phyloP scores from a whole-genome alignment of 176 grass and related monocot genomes.

The Oryza meyeriana region DNA sequence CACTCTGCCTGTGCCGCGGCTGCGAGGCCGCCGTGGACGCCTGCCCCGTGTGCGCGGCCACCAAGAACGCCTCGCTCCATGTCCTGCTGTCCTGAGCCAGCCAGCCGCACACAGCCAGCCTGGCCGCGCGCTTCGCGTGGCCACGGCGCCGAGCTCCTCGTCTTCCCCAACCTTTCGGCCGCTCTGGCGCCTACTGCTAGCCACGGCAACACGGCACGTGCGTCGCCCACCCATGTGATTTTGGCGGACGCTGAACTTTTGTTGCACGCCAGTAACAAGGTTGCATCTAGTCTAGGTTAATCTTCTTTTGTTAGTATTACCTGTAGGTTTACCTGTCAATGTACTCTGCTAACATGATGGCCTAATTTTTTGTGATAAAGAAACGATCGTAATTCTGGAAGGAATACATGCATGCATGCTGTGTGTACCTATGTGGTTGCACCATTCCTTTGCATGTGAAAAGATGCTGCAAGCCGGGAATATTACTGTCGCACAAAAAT shows the following conservation, averaged over 20 bases:
- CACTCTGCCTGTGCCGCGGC: slow-evolving; percentile 58
- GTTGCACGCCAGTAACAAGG: not conserved
- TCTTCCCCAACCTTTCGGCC: not conserved
- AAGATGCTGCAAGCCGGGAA: not conserved
- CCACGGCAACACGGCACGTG: not conserved
- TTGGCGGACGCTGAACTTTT: not conserved
- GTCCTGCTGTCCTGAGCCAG: slow-evolving; percentile 43
- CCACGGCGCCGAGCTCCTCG: not conserved
- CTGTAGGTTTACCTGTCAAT: not conserved
- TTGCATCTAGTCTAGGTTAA: not conserved
- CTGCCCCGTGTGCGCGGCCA: slow-evolving; percentile 48
- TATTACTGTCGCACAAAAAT: not conserved
- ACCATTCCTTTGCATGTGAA: not conserved
- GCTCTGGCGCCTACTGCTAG: not conserved
- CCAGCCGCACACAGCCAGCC: not conserved
- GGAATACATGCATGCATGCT: not conserved
- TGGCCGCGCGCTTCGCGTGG: not conserved
- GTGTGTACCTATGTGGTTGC: not conserved
- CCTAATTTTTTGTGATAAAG: not conserved
- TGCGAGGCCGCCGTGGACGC: slow-evolving; percentile 30
- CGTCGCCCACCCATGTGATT: not conserved
- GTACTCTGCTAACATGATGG: not conserved
- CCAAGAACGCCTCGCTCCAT: slow-evolving; percentile 54
- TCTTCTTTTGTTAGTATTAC: not conserved
- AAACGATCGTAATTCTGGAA: not conserved